Evolutionary conservation across 305 asterid species (phyloP), one percentile per base, ranked within the genome.

Genomic region (Vinca major): DNA sequence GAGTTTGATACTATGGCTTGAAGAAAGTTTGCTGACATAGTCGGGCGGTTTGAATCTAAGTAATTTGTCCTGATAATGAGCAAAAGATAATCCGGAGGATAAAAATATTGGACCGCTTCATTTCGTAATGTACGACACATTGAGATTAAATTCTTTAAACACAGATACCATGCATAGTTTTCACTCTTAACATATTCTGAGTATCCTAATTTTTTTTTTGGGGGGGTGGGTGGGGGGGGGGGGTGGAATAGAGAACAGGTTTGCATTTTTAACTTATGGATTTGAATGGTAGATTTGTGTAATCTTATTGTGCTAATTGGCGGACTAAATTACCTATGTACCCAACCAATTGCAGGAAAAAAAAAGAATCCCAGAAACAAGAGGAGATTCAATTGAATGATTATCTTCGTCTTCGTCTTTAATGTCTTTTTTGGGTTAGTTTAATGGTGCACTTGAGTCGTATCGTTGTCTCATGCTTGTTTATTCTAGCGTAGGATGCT

Each of bases 401-500:
- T 26, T 26, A 26, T 26, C 33, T 26, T 26, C 33, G 1, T 26
- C 33, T 26, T 26, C 1, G 0, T 26, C 33, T 26, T 26, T 26
- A 26, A 26, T 26, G 33, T 26, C 1, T 26, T 26, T 26, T 0
- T 26, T 26, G 33, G 33, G 1, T 26, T 26, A 26, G 33, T 26
- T 26, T 26, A 26, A 26, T 26, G 33, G 33, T 26, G 33, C 33
- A 26, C 33, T 26, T 26, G 33, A 26, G 33, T 26, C 33, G 33
- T 16, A 14, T 4, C 16, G 40, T 10, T 50, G 33, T 10, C 43
- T 62, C 53, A 20, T 67, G 58, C 39, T 67, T n/a, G 40, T 26
- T 26, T 26, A 26, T 67, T 39, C 45, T 45, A 45, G 37, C 14
- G 36, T 71, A 66, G 50, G 58, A 71, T 62, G 63, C 45, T 71